Evolutionary conservation across 805 yeast genomes (phyloP), one percentile per base, ranked within the genome.

Genomic region (Metschnikowia sp.): DNA sequence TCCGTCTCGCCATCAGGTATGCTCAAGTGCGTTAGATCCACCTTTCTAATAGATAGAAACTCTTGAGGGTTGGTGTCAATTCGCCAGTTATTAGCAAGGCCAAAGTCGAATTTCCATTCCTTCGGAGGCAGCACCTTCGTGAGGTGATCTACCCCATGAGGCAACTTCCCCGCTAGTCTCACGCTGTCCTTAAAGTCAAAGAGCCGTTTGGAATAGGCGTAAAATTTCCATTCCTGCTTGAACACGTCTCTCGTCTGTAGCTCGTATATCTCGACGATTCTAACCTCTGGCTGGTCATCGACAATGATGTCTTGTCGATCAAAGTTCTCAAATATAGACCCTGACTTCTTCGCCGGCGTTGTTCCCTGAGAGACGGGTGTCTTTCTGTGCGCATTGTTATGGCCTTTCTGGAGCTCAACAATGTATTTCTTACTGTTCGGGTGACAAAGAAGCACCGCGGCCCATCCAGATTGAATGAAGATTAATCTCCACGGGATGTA

Each of bases 261-360:
- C 63, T 90, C 96, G 62, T 75, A 91, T 1, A 91, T 71, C 59
- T 90, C 95, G 8, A 88, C 90, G n/a, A 68, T 62, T 38, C 80
- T 70, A 0, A 68, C 62, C 40, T 82, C 83, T 0, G 89, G 84
- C 0, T 77, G 68, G 48, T 83, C 89, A 59, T 88, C 95, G 22
- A 84, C 76, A n/a, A 87, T 69, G 8, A 90, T 79, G 51, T 81
- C 80, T 19, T 68, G 62, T 44, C 75, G 61, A 43, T 74, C 76
- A 34, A 67, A 63, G 35, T 57, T 63, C 26, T 66, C 67, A 4
- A 70, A 32, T 10, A 41, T 10, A 8, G 37, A 36, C 10, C 32
- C 34, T 10, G 12, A 9, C 9, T 9, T 18, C 13, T 44, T 22
- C n/a, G 30, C 38, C 15, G 26, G n/a, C 32, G 12, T 13, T 12